These are phyloP conservation scores for Emericellopsis terricola DNA, from an alignment of 495 filamentous ascomycete species.

Conservation along the genomic window DNA sequence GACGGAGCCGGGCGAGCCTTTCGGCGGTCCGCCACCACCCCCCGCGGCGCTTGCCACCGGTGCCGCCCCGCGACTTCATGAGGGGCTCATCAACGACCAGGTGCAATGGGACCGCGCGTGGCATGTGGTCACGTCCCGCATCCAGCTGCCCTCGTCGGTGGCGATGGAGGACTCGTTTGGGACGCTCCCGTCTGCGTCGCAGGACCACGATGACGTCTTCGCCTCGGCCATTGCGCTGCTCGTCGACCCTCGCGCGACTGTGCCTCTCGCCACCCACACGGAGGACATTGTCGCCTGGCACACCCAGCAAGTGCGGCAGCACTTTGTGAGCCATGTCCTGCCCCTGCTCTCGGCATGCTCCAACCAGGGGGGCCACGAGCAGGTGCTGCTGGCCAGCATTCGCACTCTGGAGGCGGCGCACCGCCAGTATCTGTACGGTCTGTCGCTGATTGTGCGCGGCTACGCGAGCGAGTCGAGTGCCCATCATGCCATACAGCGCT, in stretches of 20 bases:
- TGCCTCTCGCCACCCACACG: slow-evolving; percentile 25
- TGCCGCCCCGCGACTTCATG: not conserved
- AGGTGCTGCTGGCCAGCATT: slow-evolving; percentile 24
- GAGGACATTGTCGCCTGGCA: slow-evolving; percentile 34
- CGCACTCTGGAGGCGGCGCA: slow-evolving; percentile 30
- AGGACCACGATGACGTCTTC: slow-evolving; percentile 18
- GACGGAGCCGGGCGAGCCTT: slow-evolving; percentile 17
- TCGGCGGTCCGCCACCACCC: slow-evolving; percentile 15
- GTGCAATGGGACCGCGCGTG: slow-evolving; percentile 49
- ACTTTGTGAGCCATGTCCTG: slow-evolving; percentile 32
- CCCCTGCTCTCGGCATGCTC: slow-evolving; percentile 22
- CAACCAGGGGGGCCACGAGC: slow-evolving; percentile 4
- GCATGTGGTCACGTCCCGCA: slow-evolving; percentile 43
- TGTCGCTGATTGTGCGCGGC: slow-evolving; percentile 23
- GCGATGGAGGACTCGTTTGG: slow-evolving; percentile 23
- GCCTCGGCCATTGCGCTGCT: slow-evolving; percentile 23
- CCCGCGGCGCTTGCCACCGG: slow-evolving; percentile 1
- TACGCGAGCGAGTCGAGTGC: slow-evolving; percentile 10
- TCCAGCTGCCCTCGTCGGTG: slow-evolving; percentile 34
- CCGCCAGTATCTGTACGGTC: slow-evolving; percentile 27
- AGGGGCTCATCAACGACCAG: slow-evolving; percentile 25
- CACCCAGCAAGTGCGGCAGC: slow-evolving; percentile 28
- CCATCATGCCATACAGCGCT: slow-evolving; percentile 24
- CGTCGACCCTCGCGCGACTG: slow-evolving; percentile 14
- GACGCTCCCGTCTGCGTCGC: slow-evolving; percentile 22